A percentile compares a stretch with the other conserved stretches of the same genome.
phyloP scores from a whole-genome alignment of 345 rosid genomes.

The Populus pruinosa region DNA sequence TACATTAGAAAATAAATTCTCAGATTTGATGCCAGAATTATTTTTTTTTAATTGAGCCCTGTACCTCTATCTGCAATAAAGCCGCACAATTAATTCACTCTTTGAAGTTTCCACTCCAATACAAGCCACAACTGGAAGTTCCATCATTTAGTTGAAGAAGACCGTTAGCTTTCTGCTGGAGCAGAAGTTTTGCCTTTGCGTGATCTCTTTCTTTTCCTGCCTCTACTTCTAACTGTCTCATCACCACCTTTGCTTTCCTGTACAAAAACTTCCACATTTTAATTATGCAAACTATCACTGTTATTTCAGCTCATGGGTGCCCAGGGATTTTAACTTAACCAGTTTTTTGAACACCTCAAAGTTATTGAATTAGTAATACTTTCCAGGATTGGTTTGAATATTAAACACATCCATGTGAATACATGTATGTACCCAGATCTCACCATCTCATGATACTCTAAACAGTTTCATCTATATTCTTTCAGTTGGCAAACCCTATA shows the following conservation, averaged over 20 bases:
- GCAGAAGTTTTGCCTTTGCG: slow-evolving; percentile 19
- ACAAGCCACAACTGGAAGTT: neutral
- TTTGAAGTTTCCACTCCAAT: too few relatives aligned
- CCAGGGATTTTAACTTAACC: neutral
- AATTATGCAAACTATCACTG: neutral
- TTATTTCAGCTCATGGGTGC: neutral
- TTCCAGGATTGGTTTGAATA: neutral
- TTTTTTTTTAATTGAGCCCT: too few relatives aligned
- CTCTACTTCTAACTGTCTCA: slow-evolving; percentile 24
- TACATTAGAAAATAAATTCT: too few relatives aligned
- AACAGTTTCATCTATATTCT: neutral
- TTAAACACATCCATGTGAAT: neutral
- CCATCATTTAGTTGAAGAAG: neutral
- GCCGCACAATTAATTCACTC: too few relatives aligned
- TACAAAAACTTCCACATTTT: slow-evolving; percentile 7
- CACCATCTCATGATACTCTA: neutral
- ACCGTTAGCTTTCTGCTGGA: neutral
- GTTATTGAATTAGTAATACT: neutral
- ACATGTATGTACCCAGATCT: neutral
- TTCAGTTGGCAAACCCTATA: neutral
- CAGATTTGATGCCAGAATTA: too few relatives aligned
- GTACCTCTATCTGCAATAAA: too few relatives aligned
- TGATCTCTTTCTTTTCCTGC: slow-evolving; percentile 49
- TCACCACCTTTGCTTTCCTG: slow-evolving; percentile 39
- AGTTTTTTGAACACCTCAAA: neutral